Evolutionary conservation across 495 filamentous ascomycete species (phyloP).

Genomic region (Xanthoparmelia taractica): DNA sequence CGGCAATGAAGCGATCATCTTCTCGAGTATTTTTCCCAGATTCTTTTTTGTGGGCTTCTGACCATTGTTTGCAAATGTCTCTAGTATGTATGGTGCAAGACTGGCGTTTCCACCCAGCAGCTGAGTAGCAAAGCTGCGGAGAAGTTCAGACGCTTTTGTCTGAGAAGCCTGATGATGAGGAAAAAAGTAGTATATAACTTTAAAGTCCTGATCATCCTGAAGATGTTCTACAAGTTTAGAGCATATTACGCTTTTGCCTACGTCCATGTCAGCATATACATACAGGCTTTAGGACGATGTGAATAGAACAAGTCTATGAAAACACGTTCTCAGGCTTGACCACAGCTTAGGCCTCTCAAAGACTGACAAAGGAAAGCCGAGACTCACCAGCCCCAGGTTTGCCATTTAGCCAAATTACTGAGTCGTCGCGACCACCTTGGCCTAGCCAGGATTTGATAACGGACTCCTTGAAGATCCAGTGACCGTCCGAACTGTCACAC

Average conservation of each 20-base stretch:
- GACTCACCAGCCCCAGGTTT: conserved; percentile 24
- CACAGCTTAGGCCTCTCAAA: background rate
- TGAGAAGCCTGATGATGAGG: conserved; percentile 6
- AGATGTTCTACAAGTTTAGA: conserved; percentile 23
- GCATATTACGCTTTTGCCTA: conserved; percentile 26
- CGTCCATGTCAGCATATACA: background rate
- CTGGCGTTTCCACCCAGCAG: conserved; percentile 14
- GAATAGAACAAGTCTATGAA: background rate
- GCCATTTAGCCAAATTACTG: conserved; percentile 23
- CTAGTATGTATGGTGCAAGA: conserved; percentile 23
- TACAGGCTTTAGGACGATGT: background rate
- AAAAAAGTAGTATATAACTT: conserved; percentile 22
- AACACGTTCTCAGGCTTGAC: background rate
- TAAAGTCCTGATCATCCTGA: conserved; percentile 1
- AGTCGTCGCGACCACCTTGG: background rate
- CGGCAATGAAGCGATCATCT: conserved; percentile 13
- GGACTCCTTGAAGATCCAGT: conserved; percentile 15
- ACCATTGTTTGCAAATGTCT: conserved; percentile 22
- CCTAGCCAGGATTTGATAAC: conserved; percentile 17
- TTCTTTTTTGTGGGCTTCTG: conserved; percentile 15
- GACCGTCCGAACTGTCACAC: background rate
- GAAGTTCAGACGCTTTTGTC: conserved; percentile 13
- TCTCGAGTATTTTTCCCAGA: conserved; percentile 17
- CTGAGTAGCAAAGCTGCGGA: conserved; percentile 20
- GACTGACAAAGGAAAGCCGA: background rate